Evolutionary conservation across 164 flowering plant species (phyloP), one percentile per base, ranked within the genome.

Genomic region (Vitis rotundifolia): DNA sequence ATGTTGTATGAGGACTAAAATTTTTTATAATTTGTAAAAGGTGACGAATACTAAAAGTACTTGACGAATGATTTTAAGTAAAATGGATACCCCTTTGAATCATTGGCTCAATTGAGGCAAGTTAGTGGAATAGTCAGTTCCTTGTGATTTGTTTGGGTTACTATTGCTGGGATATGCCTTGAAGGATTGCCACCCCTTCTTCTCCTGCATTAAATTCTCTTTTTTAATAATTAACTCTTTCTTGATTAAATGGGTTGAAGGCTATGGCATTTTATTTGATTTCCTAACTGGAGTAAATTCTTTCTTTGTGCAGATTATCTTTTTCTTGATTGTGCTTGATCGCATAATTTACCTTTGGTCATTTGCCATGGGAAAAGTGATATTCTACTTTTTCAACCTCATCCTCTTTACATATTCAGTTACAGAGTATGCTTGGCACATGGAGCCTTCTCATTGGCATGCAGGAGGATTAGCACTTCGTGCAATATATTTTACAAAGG

Each of bases 321-420:
- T 96, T 74, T 96, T 93, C 89, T 74, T 96, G 82, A 96, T 88
- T 68, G 97, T 96, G 74, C 87, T 96, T 76, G 99, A 96, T 78
- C 99, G 99, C 18, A 74, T 91, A 50, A 88, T 96, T 61, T 96
- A 96, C 70, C 97, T 96, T 51, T 91, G 97, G 70, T 96, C 99
- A 73, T 92, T 92, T 80, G 91, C 99, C 56, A 84, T 87, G 2
- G 97, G 83, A 57, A 96, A 89, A 83, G 97, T 96, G 55, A 72
- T 96, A 66, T 96, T 81, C 73, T 96, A 93, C 75, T 75, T 96
- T 62, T 92, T 82, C 88, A 93, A 78, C 75, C 90, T 96, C 44
- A 64, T 91, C 47, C 87, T 93, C 63, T 93, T 87, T 71, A 93
- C 99, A 49, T 93, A 89, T 78, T 82, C 90, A 9, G 88, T 88